These are phyloP conservation scores for Sherardia arvensis DNA, from an alignment of 257 asterid genomes.

Conservation along the genomic window DNA sequence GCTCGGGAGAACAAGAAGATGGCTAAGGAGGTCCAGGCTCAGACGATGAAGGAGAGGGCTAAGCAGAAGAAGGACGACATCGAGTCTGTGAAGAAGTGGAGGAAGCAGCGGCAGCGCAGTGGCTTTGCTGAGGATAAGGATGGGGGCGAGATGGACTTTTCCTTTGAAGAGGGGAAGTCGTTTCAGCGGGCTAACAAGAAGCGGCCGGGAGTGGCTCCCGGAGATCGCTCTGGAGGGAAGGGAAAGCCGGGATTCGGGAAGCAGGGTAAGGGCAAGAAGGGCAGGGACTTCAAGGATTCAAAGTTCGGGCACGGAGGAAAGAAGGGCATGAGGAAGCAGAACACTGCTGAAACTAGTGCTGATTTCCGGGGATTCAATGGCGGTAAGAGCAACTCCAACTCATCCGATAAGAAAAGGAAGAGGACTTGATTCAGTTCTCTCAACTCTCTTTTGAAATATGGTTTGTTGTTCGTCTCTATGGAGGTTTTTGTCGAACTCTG, in stretches of 20 bases:
- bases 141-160: conserved; percentile 39
- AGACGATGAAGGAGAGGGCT: conserved; percentile 68
- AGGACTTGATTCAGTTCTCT: conserved; percentile 16
- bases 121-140: conserved; percentile 50
- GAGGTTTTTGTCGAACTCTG: background rate
- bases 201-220: conserved; percentile 68
- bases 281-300: conserved; percentile 44
- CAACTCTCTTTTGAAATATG: background rate
- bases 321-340: conserved; percentile 89
- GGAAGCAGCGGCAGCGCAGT: conserved; percentile 75
- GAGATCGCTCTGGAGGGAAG: conserved; percentile 89
- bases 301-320: conserved; percentile 88
- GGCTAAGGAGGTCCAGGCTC: conserved; percentile 72
- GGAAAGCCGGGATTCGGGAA: conserved; percentile 29
- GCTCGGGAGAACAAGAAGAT: conserved; percentile 79
- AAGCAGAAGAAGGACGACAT: conserved; percentile 85
- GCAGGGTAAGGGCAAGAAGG: conserved; percentile 40
- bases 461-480: background rate
- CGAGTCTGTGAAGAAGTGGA: conserved; percentile 90
- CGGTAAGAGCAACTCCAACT: conserved; percentile 6
- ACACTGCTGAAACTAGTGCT: conserved; percentile 67
- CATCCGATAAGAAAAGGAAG: conserved; percentile 38
- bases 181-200: conserved; percentile 54
- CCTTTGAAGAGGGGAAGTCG: conserved; percentile 57
- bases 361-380: conserved; percentile 45